Conservation (phyloP, 1,139 yeast genomes). For the Scheffersomyces insectosa region DNA sequence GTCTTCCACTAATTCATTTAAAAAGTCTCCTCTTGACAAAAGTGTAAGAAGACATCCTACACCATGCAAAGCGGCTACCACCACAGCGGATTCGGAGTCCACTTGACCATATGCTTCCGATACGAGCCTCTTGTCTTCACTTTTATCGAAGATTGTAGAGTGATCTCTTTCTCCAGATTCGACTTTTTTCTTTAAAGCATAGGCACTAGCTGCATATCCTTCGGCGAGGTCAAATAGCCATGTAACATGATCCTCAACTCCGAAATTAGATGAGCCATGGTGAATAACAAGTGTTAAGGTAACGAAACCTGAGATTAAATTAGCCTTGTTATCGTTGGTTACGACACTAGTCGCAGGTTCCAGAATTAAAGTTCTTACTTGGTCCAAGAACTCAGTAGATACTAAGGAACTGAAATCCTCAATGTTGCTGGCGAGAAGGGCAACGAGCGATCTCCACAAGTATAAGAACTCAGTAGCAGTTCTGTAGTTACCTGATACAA, state of each 20-base stretch:
- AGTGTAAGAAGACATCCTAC: constrained; percentile 48
- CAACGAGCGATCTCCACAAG: constrained; percentile 42
- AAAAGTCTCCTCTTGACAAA: constrained; percentile 36
- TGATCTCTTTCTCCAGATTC: constrained; percentile 46
- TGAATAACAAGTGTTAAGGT: constrained; percentile 45
- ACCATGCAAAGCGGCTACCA: constrained; percentile 50
- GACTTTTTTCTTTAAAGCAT: constrained; percentile 32
- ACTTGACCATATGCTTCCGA: constrained; percentile 36
- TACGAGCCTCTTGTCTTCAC: constrained; percentile 38
- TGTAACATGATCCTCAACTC: constrained; percentile 45
- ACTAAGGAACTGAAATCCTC: constrained; percentile 54
- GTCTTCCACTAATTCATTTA: constrained; percentile 44
- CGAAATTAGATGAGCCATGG: constrained; percentile 51
- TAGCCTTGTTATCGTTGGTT: constrained; percentile 42
- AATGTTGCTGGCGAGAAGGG: constrained; percentile 47
- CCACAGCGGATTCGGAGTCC: constrained; percentile 37
- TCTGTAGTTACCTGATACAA: constrained; percentile 36
- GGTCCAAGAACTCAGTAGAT: constrained; percentile 38
- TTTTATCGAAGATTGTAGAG: constrained; percentile 41
- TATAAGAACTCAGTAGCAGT: constrained; percentile 46
- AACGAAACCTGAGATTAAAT: constrained; percentile 46
- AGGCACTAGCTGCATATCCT: constrained; percentile 41
- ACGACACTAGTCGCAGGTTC: constrained; percentile 32
- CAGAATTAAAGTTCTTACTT: constrained; percentile 31
- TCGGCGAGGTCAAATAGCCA: constrained; percentile 50